Conservation (phyloP, 768 basidiomycete genomes). For the Podaxis rugospora region DNA sequence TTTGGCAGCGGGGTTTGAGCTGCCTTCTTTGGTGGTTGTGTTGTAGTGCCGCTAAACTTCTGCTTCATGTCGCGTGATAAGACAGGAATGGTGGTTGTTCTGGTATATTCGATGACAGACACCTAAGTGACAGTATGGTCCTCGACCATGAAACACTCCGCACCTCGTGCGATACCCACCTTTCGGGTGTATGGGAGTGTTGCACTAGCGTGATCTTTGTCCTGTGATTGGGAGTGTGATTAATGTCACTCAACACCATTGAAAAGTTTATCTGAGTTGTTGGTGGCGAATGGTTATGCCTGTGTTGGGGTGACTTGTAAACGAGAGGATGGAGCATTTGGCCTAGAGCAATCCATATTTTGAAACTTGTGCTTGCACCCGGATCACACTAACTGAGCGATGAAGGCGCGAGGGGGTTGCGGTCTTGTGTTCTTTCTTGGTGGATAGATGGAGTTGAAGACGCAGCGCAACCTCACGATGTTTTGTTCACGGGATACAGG, state of each 20-base stretch:
- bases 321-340: neutral
- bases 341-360: neutral
- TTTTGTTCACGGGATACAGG: neutral
- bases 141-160: neutral
- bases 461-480: neutral
- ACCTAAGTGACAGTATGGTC: neutral
- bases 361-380: neutral
- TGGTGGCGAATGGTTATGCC: neutral
- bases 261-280: neutral
- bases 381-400: neutral
- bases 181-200: neutral
- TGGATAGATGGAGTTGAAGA: neutral
- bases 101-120: neutral
- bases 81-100: neutral
- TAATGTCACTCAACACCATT: neutral
- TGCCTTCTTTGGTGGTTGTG: neutral
- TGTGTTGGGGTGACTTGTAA: neutral
- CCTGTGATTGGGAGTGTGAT: neutral
- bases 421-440: neutral
- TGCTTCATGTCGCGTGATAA: neutral
- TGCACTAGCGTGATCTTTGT: neutral
- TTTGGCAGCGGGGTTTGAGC: neutral
- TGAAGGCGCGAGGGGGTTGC: neutral
- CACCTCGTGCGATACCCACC: neutral
- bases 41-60: too few relatives aligned